A percentile compares a stretch with the other conserved stretches of the same genome.
Evolutionary conservation across 306 rosid species (phyloP).

Genomic region (Cucurbita maxima): DNA sequence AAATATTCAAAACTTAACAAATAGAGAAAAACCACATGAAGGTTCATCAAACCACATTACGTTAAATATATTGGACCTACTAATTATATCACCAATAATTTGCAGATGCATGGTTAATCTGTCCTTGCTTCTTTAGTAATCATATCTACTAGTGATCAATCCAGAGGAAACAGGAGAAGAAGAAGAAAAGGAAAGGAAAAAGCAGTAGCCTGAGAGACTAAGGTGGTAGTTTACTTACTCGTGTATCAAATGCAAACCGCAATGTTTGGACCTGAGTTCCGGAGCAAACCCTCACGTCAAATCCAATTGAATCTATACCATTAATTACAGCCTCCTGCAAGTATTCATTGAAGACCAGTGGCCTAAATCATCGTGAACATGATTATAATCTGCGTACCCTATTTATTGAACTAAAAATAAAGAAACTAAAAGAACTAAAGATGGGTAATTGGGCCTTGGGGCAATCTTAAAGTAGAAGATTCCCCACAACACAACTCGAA

Average conservation of each 20-base stretch:
- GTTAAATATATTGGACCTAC: background rate
- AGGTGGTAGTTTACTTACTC: slow-evolving; percentile 29
- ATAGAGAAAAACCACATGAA: background rate
- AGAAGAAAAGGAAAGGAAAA: background rate
- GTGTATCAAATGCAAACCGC: slow-evolving; percentile 56
- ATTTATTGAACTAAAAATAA: background rate
- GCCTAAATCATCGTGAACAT: background rate
- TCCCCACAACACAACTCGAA: background rate
- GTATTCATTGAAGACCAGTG: slow-evolving; percentile 5
- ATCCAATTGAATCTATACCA: slow-evolving; percentile 72
- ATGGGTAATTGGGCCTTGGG: background rate
- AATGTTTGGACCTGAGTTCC: slow-evolving; percentile 86
- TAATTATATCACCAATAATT: background rate
- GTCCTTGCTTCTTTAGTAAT: background rate
- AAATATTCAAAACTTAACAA: background rate
- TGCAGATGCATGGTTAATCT: background rate
- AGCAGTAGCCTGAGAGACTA: background rate
- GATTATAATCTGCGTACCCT: background rate
- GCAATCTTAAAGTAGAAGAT: background rate
- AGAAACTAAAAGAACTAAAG: background rate
- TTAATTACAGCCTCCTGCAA: slow-evolving; percentile 77
- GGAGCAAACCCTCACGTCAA: slow-evolving; percentile 78
- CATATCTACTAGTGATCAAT: background rate
- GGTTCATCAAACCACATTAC: background rate
- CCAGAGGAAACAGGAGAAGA: background rate